Conservation (phyloP, 169 alveolate species). For the Plasmodium malariae region DNA sequence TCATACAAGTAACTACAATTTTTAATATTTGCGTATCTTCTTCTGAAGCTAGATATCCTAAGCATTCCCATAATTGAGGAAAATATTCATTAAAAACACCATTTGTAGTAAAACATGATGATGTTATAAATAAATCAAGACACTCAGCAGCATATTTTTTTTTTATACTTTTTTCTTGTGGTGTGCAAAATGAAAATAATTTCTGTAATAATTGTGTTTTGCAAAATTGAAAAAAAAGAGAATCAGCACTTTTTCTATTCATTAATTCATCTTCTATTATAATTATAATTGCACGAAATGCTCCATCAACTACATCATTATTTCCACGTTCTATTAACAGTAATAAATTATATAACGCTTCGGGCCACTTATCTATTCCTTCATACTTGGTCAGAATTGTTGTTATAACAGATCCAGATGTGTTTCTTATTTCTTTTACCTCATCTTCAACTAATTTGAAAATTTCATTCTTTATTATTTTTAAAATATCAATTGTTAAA, state of each 20-base stretch:
- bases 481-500: constrained; percentile 67
- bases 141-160: constrained; percentile 76
- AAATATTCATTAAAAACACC: constrained; percentile 79
- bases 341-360: constrained; percentile 81
- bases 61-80: constrained; percentile 81
- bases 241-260: constrained; percentile 77
- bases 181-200: constrained; percentile 61
- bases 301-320: constrained; percentile 84
- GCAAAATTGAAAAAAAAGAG: constrained; percentile 79
- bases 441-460: constrained; percentile 74
- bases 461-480: constrained; percentile 73
- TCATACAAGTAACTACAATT: constrained; percentile 84
- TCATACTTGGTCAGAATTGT: constrained; percentile 80
- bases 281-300: constrained; percentile 80
- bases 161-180: constrained; percentile 55
- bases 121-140: constrained; percentile 49
- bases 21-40: constrained; percentile 80
- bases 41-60: constrained; percentile 83
- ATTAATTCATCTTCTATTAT: constrained; percentile 82
- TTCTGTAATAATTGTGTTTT: constrained; percentile 69
- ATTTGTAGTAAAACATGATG: constrained; percentile 54
- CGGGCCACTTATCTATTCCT: constrained; percentile 83
- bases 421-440: constrained; percentile 79
- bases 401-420: constrained; percentile 87
- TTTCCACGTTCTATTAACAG: constrained; percentile 80